Evolutionary conservation across 1,284 basidiomycete genomes (phyloP).

Genomic region (Bjerkandera adusta): DNA sequence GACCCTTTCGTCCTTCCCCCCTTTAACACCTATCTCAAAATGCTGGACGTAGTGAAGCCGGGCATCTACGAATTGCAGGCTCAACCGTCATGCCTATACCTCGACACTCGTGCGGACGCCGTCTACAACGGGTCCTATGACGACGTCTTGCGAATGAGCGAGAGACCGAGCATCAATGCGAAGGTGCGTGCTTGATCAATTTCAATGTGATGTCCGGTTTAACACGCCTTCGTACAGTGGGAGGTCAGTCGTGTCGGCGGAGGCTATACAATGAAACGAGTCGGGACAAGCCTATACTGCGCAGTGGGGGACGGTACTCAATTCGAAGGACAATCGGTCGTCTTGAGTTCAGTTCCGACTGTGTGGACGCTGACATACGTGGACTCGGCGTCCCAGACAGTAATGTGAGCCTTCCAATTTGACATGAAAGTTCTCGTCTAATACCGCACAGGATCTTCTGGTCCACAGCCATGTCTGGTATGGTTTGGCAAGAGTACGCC

Average conservation of each 20-base stretch:
- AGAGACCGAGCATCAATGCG: neutral
- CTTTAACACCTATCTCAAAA: neutral
- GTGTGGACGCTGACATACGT: constrained; percentile 8
- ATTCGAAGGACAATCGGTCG: constrained; percentile 5
- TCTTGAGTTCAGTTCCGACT: constrained; percentile 11
- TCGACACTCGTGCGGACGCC: constrained; percentile 1
- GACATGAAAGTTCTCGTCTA: too few relatives aligned
- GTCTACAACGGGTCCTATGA: constrained; percentile 11
- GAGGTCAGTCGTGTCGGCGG: constrained; percentile 7
- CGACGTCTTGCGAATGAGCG: constrained; percentile 3
- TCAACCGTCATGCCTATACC: neutral
- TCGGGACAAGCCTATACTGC: constrained; percentile 10
- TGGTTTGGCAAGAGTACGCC: too few relatives aligned
- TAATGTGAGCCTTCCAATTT: constrained; percentile 10
- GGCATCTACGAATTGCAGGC: constrained; percentile 11
- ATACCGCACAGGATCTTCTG: too few relatives aligned
- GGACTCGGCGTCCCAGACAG: neutral
- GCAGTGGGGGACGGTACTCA: constrained; percentile 7
- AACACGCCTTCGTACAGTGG: constrained; percentile 5
- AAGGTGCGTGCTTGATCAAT: constrained; percentile 5
- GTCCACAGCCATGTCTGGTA: too few relatives aligned
- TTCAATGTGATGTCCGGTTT: neutral
- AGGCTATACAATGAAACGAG: constrained; percentile 12
- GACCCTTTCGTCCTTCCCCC: neutral
- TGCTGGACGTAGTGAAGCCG: too few relatives aligned